Conservation (phyloP, 805 yeast species). For the Starmerella apicola region DNA sequence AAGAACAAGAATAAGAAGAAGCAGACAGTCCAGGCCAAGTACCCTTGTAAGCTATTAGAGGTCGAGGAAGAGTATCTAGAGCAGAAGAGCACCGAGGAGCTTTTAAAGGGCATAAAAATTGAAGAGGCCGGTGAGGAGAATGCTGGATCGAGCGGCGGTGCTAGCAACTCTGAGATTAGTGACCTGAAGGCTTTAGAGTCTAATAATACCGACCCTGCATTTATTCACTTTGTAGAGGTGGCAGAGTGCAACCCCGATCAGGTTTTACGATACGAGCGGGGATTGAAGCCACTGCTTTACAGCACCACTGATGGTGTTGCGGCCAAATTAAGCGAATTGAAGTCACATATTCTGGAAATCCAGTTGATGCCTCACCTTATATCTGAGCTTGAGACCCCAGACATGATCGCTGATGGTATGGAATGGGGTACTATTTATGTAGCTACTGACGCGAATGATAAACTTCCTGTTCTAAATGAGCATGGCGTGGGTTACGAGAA, state of each 20-base stretch:
- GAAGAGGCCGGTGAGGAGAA: slow-evolving; percentile 34
- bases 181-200: slow-evolving; percentile 28
- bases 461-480: slow-evolving; percentile 42
- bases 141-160: slow-evolving; percentile 21
- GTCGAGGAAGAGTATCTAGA: slow-evolving; percentile 56
- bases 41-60: slow-evolving; percentile 55
- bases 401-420: slow-evolving; percentile 59
- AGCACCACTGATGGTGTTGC: slow-evolving; percentile 44
- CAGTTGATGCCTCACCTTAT: slow-evolving; percentile 94
- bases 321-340: slow-evolving; percentile 32
- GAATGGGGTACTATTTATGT: slow-evolving; percentile 94
- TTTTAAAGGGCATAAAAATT: slow-evolving; percentile 29
- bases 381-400: slow-evolving; percentile 53
- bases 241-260: slow-evolving; percentile 78
- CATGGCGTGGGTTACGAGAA: slow-evolving; percentile 66
- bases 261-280: slow-evolving; percentile 71
- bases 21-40: slow-evolving; percentile 33
- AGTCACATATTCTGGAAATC: slow-evolving; percentile 49
- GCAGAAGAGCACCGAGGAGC: slow-evolving; percentile 34
- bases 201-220: slow-evolving; percentile 43
- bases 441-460: slow-evolving; percentile 60
- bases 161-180: slow-evolving; percentile 11
- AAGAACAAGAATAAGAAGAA: slow-evolving; percentile 4
- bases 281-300: slow-evolving; percentile 67
- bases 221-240: slow-evolving; percentile 63